phyloP scores from a whole-genome alignment of 2,329 filamentous ascomycete genomes.

The Macrophomina phaseolina region DNA sequence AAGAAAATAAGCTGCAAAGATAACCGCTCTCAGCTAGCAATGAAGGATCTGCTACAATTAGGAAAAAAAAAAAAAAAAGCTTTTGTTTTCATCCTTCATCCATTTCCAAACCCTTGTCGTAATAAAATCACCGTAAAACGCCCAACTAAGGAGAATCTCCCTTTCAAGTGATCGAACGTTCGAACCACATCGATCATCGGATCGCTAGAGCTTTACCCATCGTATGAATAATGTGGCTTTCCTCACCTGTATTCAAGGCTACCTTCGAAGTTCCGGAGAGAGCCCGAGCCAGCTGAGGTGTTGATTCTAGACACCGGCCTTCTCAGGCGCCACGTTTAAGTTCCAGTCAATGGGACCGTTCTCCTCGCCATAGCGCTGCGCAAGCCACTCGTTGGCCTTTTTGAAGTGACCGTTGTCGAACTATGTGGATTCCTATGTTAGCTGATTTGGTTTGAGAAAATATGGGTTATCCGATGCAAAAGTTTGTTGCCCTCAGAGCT shows the following conservation, averaged over 20 bases:
- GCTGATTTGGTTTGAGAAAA: not conserved
- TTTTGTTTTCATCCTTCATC: not conserved
- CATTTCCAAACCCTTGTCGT: not conserved
- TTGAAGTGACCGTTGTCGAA: constrained; percentile 83
- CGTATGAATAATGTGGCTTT: no score
- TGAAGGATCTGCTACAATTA: no score
- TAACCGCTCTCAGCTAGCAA: no score
- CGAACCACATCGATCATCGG: no score
- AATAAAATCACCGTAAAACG: not conserved
- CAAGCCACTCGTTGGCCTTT: constrained; percentile 84
- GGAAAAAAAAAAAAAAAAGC: not conserved
- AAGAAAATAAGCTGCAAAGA: not conserved
- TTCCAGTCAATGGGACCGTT: constrained; percentile 87
- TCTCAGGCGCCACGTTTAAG: constrained; percentile 55
- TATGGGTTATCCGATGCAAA: no score
- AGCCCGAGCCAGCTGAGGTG: no score
- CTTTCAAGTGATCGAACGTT: not conserved
- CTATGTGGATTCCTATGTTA: constrained; percentile 33
- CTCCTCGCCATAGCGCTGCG: constrained; percentile 72
- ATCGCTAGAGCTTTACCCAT: no score
- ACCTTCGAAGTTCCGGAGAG: not conserved
- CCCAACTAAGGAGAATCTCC: not conserved
- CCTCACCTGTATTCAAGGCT: not conserved
- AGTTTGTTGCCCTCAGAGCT: constrained; percentile 21
- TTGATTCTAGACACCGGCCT: constrained; percentile 33